These are phyloP conservation scores for Scheffersomyces ergatensis DNA, from an alignment of 805 yeast genomes.

Conservation along the genomic window DNA sequence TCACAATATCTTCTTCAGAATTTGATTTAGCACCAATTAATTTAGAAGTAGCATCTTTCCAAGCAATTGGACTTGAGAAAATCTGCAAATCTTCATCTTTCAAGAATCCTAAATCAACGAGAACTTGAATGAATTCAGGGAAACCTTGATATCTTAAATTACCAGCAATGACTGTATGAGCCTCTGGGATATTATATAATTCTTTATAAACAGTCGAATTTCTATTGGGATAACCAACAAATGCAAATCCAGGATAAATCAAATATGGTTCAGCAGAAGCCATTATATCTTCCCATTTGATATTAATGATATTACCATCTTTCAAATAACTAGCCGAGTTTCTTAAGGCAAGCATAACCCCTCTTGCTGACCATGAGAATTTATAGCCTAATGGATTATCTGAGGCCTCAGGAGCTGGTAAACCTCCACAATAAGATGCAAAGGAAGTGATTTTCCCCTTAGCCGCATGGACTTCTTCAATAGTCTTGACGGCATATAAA, in stretches of 20 bases:
- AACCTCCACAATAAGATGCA: slow-evolving; percentile 97
- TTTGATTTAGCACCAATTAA: slow-evolving; percentile 73
- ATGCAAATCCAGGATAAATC: slow-evolving; percentile 92
- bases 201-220: slow-evolving; percentile 94
- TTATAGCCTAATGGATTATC: slow-evolving; percentile 98
- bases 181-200: slow-evolving; percentile 93
- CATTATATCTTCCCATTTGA: slow-evolving; percentile 91
- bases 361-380: slow-evolving; percentile 99
- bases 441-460: slow-evolving; percentile 94
- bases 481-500: slow-evolving; percentile 96
- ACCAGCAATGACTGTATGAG: slow-evolving; percentile 94
- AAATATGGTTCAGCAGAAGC: slow-evolving; percentile 91
- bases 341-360: slow-evolving; percentile 93
- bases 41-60: slow-evolving; percentile 85
- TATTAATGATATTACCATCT: slow-evolving; percentile 77
- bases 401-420: slow-evolving; percentile 97
- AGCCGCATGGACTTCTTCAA: slow-evolving; percentile 89
- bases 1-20: slow-evolving; percentile 68
- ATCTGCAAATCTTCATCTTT: slow-evolving; percentile 67
- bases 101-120: slow-evolving; percentile 91
- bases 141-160: slow-evolving; percentile 97
- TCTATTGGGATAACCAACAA: slow-evolving; percentile 96
- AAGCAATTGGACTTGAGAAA: slow-evolving; percentile 58
- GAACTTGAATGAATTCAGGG: slow-evolving; percentile 95
- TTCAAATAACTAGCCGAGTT: slow-evolving; percentile 88